Conservation (phyloP, 192 early-diverging fungal species). For the Geosiphon pyriformis region DNA sequence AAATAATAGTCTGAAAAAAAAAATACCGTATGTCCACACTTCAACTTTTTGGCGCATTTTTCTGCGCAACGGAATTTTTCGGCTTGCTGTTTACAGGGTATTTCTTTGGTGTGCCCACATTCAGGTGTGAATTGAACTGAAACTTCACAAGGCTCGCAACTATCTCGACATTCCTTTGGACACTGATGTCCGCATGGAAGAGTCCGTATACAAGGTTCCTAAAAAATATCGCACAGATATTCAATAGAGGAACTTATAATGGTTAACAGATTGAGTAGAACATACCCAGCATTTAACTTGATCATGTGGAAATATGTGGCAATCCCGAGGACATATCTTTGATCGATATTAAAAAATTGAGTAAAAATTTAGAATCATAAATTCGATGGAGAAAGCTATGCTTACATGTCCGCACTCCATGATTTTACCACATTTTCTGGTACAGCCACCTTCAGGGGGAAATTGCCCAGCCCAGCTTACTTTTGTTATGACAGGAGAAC, state of each 20-base stretch:
- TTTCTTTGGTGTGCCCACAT: constrained; percentile 13
- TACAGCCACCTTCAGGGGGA: constrained; percentile 16
- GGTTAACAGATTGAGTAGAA: neutral
- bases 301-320: constrained; percentile 10
- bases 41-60: constrained; percentile 1
- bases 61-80: neutral
- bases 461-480: neutral
- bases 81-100: neutral
- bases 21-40: constrained; percentile 9
- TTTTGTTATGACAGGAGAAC: neutral
- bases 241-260: neutral
- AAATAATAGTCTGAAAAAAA: neutral
- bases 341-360: too few relatives aligned
- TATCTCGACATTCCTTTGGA: constrained; percentile 1
- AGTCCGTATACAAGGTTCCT: constrained; percentile 4
- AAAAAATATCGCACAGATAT: neutral
- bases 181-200: constrained; percentile 19
- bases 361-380: neutral
- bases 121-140: neutral
- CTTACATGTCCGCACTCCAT: constrained; percentile 21
- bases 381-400: neutral
- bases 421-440: neutral
- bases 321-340: constrained; percentile 8
- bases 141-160: constrained; percentile 1
- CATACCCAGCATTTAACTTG: constrained; percentile 4